phyloP scores from a whole-genome alignment of 352 stramenopile genomes.

The Globisporangium carolinianum region DNA sequence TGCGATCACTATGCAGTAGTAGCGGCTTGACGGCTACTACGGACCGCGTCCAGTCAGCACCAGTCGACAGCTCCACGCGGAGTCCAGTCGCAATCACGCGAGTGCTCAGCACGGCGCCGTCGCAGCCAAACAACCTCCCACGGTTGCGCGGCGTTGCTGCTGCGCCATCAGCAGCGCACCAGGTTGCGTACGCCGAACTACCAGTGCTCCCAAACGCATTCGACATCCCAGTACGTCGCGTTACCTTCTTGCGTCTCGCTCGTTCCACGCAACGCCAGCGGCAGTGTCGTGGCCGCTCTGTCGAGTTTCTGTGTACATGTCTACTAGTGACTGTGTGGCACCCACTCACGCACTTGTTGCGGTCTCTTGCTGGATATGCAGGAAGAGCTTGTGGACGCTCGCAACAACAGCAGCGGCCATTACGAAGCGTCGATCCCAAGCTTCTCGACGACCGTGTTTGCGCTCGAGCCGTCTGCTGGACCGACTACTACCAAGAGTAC shows the following conservation, averaged over 20 bases:
- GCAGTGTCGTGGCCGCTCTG: not conserved
- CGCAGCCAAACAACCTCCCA: conserved; percentile 3
- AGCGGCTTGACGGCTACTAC: too few relatives aligned
- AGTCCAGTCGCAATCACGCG: not conserved
- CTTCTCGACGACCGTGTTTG: conserved; percentile 8
- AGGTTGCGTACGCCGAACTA: not conserved
- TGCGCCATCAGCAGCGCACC: not conserved
- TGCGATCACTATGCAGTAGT: not conserved
- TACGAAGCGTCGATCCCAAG: conserved; percentile 9
- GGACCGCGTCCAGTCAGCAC: not conserved
- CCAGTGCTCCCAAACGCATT: conserved; percentile 7
- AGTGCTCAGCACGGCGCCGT: conserved; percentile 6
- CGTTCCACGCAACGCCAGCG: not conserved
- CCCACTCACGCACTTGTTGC: not conserved
- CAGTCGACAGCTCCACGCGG: not conserved
- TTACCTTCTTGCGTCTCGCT: not conserved
- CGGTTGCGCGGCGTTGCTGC: conserved; percentile 1
- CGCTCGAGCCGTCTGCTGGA: not conserved
- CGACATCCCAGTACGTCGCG: conserved; percentile 2
- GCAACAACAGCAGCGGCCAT: not conserved
- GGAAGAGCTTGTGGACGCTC: not conserved
- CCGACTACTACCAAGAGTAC: not conserved
- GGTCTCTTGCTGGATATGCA: not conserved
- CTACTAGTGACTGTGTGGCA: too few relatives aligned
- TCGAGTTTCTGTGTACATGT: too few relatives aligned